These are phyloP conservation scores for Candolleomyces efflorescens DNA, from an alignment of 768 basidiomycete genomes.

Conservation along the genomic window DNA sequence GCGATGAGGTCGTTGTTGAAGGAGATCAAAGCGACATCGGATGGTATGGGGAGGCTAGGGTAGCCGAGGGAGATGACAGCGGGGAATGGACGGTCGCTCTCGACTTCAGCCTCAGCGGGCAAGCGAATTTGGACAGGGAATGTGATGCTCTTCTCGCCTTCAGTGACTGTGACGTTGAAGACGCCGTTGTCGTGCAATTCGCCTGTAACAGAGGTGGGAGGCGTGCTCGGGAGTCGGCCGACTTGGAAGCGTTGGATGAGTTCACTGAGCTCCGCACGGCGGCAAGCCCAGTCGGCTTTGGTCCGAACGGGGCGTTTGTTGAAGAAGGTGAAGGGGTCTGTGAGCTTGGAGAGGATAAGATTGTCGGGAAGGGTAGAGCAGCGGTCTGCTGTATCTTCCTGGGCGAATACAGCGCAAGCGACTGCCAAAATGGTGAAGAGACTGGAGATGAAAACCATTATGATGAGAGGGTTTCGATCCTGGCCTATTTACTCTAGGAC, in stretches of 20 bases:
- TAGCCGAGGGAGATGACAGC: conserved; percentile 49
- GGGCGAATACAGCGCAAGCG: conserved; percentile 8
- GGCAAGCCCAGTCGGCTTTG: conserved; percentile 47
- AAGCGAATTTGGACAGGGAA: conserved; percentile 44
- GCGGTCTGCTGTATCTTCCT: conserved; percentile 20
- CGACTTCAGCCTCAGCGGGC: conserved; percentile 32
- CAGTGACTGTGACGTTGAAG: conserved; percentile 43
- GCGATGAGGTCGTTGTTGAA: conserved; percentile 53
- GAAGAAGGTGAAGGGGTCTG: conserved; percentile 51
- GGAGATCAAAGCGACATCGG: conserved; percentile 39
- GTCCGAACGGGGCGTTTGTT: conserved; percentile 38
- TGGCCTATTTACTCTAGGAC: no score
- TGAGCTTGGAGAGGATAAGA: conserved; percentile 35
- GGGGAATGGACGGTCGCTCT: conserved; percentile 39
- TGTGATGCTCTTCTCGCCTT: conserved; percentile 41
- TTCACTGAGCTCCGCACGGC: conserved; percentile 42
- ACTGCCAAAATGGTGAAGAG: no score
- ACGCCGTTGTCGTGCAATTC: conserved; percentile 34
- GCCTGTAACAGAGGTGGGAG: conserved; percentile 40
- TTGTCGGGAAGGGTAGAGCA: conserved; percentile 26
- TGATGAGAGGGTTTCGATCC: no score
- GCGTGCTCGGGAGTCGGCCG: conserved; percentile 41
- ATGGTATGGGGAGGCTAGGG: conserved; percentile 11
- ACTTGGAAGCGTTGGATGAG: conserved; percentile 50
- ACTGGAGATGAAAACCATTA: no score